Conservation (phyloP, 495 filamentous ascomycete genomes). For the Aspergillus bridgeri region DNA sequence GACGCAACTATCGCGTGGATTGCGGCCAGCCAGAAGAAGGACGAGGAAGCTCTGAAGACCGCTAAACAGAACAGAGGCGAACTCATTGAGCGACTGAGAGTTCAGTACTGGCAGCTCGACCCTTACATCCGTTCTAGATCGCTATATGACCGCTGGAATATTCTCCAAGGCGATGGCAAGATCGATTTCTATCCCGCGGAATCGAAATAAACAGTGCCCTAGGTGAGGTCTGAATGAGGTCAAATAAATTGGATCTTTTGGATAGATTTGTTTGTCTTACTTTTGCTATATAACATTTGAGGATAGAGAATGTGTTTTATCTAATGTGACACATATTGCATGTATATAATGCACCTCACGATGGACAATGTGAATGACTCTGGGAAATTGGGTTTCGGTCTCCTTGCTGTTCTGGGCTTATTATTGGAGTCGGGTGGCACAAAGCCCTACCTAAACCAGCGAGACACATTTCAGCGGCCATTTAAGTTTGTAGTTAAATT, state of each 20-base stretch:
- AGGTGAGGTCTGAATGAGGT: slow-evolving; percentile 7
- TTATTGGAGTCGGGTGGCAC: neutral
- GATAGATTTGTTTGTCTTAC: neutral
- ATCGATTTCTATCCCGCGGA: slow-evolving; percentile 62
- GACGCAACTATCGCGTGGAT: slow-evolving; percentile 70
- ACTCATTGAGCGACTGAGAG: slow-evolving; percentile 58
- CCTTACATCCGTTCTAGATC: slow-evolving; percentile 70
- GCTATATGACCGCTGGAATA: slow-evolving; percentile 69
- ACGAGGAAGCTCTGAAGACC: slow-evolving; percentile 33
- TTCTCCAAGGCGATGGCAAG: slow-evolving; percentile 62
- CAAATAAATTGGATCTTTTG: neutral
- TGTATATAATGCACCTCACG: slow-evolving; percentile 2
- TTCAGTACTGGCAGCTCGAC: slow-evolving; percentile 82
- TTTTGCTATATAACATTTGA: neutral
- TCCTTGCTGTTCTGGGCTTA: neutral
- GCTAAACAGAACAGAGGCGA: slow-evolving; percentile 57
- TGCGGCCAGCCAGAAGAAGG: slow-evolving; percentile 43
- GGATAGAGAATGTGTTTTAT: slow-evolving; percentile 4
- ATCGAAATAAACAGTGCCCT: slow-evolving; percentile 23
- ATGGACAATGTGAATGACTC: neutral
- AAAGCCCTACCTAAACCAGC: neutral
- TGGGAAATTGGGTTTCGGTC: neutral
- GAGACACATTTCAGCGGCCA: neutral
- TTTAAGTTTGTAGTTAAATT: too few species aligned
- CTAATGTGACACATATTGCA: slow-evolving; percentile 2